These are phyloP conservation scores for Linum trigynum DNA, from an alignment of 345 rosid genomes.

Conservation along the genomic window DNA sequence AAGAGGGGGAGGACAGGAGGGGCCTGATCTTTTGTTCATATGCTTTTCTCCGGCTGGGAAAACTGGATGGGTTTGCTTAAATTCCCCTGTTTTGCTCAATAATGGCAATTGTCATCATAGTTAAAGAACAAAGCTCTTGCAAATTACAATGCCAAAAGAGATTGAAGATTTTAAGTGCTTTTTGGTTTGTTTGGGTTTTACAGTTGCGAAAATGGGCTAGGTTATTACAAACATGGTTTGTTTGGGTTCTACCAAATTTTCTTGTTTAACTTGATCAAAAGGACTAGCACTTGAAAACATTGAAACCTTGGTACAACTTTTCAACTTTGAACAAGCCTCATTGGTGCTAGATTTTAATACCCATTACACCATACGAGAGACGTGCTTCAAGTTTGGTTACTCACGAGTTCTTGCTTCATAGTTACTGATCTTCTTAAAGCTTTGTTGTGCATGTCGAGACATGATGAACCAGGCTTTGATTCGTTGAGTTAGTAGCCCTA, in stretches of 20 bases:
- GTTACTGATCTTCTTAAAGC: too few relatives aligned
- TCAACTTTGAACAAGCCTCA: too few relatives aligned
- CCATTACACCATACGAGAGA: neutral
- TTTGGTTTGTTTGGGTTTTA: constrained; percentile 5
- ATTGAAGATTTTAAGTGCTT: constrained; percentile 14
- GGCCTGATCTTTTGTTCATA: constrained; percentile 17
- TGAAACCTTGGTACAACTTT: too few relatives aligned
- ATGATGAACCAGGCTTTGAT: too few relatives aligned
- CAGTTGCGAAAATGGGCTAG: constrained; percentile 28
- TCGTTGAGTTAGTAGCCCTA: too few relatives aligned
- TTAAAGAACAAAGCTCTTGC: constrained; percentile 12
- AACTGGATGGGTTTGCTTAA: constrained; percentile 17
- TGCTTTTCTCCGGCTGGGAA: constrained; percentile 15
- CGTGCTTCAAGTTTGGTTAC: neutral
- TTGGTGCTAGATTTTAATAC: too few relatives aligned
- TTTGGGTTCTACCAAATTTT: constrained; percentile 10
- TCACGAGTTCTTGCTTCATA: neutral
- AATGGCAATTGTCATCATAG: constrained; percentile 27
- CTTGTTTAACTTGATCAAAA: constrained; percentile 13
- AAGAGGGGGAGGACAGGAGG: constrained; percentile 16
- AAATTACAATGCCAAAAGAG: constrained; percentile 25
- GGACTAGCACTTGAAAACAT: too few relatives aligned
- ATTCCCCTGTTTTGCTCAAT: constrained; percentile 17
- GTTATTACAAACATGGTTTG: constrained; percentile 4
- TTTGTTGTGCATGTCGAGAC: too few relatives aligned